phyloP scores from a whole-genome alignment of 345 rosid species.

The Carallia brachiata region DNA sequence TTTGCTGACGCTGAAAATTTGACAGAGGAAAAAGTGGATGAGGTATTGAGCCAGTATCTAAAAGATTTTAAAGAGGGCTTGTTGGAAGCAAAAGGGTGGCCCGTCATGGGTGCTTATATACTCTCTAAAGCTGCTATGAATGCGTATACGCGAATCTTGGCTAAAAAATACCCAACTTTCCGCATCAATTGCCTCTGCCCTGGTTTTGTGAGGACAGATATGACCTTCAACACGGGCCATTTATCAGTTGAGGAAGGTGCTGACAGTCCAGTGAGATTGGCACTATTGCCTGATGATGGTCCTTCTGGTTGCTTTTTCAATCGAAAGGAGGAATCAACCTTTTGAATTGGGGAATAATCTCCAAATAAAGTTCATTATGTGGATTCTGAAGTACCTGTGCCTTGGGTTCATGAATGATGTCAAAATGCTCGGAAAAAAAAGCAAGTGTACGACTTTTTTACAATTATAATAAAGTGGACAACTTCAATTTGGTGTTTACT shows the following conservation, averaged over 20 bases:
- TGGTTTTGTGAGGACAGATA: conserved; percentile 26
- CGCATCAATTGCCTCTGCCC: conserved; percentile 24
- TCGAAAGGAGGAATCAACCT: background rate
- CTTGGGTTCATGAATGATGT: no score
- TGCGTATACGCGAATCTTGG: conserved; percentile 25
- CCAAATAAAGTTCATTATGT: background rate
- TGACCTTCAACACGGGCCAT: conserved; percentile 8
- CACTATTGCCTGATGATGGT: conserved; percentile 17
- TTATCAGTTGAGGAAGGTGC: conserved; percentile 15
- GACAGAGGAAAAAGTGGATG: conserved; percentile 23
- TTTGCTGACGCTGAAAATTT: conserved; percentile 16
- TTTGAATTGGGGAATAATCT: background rate
- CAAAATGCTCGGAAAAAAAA: no score
- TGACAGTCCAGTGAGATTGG: conserved; percentile 15
- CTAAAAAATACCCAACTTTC: conserved; percentile 14
- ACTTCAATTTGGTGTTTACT: no score
- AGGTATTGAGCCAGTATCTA: conserved; percentile 8
- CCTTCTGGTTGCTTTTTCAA: conserved; percentile 19
- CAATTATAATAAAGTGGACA: no score
- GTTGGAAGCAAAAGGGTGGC: conserved; percentile 21
- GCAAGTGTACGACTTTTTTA: no score
- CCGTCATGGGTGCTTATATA: conserved; percentile 10
- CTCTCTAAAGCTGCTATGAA: conserved; percentile 25
- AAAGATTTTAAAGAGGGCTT: conserved; percentile 24
- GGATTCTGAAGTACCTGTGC: background rate